Evolutionary conservation across 805 yeast genomes (phyloP), one percentile per base, ranked within the genome.

Genomic region (Lipomyces lipofer): DNA sequence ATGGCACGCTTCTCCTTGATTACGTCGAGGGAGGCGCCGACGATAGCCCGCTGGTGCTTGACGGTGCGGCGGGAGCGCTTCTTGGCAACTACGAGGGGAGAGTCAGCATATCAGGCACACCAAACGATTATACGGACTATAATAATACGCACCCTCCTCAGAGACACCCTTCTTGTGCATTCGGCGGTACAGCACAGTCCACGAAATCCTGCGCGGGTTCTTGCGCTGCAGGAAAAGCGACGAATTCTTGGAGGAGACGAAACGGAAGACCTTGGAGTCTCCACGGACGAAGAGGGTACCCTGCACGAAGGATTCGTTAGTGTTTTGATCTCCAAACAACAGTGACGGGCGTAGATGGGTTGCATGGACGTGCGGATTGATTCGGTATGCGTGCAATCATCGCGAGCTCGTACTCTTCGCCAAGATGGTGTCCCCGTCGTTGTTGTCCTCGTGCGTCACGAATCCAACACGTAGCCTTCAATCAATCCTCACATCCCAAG

Each of bases 111-210:
- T 17, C 24, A 21, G 21, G 15, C 19, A 39, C 15, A 27, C 15
- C 6, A 9, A 7, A 19, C 27, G 38, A 8, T 33, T 13, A n/a
- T 3, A 17, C 15, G 17, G 24, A 5, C 15, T 15, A 33, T n/a
- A 13, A 2, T 17, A 13, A 25, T 7, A 51, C 59, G 46, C 43
- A 49, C 51, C 52, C 83, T 94, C 99, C 84, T 94, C 99, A 73
- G 97, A 85, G 76, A 92, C 84, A 83, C 99, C 99, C 83, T 94
- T 94, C 87, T 89, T 90, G 95, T 94, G 98, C 82, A 92, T 97
- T 82, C 96, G 88, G 86, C 99, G 92, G 92, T 82, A 94, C 73
- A 94, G 84, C 73, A 92, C 97, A 68, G 99, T 94, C 99, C 99
- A 94, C 66, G 98, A 85, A 76, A 94, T 85, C 85, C 97, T 88